phyloP scores from a whole-genome alignment of 768 basidiomycete species.

The Sporobolomyces phaffii region DNA sequence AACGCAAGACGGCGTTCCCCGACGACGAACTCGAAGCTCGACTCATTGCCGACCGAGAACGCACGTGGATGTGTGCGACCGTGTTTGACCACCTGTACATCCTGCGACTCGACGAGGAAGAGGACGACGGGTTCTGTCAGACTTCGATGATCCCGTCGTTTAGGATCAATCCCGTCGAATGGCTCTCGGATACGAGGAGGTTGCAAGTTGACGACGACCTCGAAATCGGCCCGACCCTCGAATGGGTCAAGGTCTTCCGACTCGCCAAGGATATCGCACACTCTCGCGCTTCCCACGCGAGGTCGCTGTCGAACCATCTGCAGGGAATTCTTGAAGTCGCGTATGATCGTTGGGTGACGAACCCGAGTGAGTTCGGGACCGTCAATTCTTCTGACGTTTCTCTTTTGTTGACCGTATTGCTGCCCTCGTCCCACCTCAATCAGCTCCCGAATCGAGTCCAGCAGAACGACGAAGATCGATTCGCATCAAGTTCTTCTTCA shows the following conservation, averaged over 20 bases:
- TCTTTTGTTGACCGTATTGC: too few species aligned
- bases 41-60: constrained; percentile 6
- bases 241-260: constrained; percentile 25
- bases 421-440: too few species aligned
- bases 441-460: constrained; percentile 4
- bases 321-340: constrained; percentile 15
- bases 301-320: constrained; percentile 9
- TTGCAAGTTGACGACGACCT: constrained; percentile 25
- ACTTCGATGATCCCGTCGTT: constrained; percentile 22
- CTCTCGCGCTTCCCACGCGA: constrained; percentile 1
- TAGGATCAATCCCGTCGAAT: constrained; percentile 1
- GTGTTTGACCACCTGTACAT: constrained; percentile 18
- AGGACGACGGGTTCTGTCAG: constrained; percentile 14
- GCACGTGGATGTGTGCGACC: constrained; percentile 12
- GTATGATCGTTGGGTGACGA: constrained; percentile 8
- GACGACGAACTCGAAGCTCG: constrained; percentile 5
- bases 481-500: constrained; percentile 25
- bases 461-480: constrained; percentile 3
- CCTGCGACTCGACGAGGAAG: constrained; percentile 9
- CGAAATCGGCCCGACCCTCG: constrained; percentile 17
- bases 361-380: not conserved
- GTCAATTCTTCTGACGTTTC: too few species aligned
- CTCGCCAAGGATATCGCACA: constrained; percentile 21
- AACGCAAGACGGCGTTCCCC: not conserved
- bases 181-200: constrained; percentile 13